Conservation (phyloP, 1,139 yeast species). For the Spencermartinsiella ligniputridi region DNA sequence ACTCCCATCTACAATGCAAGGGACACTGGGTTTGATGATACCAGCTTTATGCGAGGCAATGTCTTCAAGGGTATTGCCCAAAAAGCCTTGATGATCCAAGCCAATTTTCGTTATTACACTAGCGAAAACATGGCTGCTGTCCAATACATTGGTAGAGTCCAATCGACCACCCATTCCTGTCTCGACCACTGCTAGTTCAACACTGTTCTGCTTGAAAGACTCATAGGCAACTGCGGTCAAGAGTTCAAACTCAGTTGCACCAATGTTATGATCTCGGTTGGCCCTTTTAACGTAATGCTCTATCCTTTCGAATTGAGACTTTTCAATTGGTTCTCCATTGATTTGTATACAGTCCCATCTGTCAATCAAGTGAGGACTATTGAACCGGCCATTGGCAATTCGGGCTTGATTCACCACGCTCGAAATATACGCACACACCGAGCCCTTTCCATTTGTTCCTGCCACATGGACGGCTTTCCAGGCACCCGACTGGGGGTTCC, state of each 20-base stretch:
- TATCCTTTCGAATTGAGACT: slow-evolving; percentile 42
- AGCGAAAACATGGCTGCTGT: slow-evolving; percentile 37
- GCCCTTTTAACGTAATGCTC: slow-evolving; percentile 38
- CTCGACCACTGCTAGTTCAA: slow-evolving; percentile 74
- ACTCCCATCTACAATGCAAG: slow-evolving; percentile 69
- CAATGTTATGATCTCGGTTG: slow-evolving; percentile 33
- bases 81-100: slow-evolving; percentile 70
- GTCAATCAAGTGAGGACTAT: slow-evolving; percentile 76
- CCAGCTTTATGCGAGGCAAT: slow-evolving; percentile 85
- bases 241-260: slow-evolving; percentile 84
- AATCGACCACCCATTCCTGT: slow-evolving; percentile 87
- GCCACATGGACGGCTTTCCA: slow-evolving; percentile 77
- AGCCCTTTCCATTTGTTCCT: slow-evolving; percentile 95
- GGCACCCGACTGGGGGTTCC: slow-evolving; percentile 56
- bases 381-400: slow-evolving; percentile 66
- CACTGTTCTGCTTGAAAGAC: slow-evolving; percentile 55
- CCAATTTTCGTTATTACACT: slow-evolving; percentile 83
- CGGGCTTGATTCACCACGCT: slow-evolving; percentile 50
- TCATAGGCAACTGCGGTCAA: slow-evolving; percentile 80
- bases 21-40: slow-evolving; percentile 56
- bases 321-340: slow-evolving; percentile 52
- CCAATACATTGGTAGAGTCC: slow-evolving; percentile 78
- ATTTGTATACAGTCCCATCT: slow-evolving; percentile 73
- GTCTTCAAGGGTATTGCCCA: slow-evolving; percentile 58
- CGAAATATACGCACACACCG: slow-evolving; percentile 74